These are phyloP conservation scores for Diddensiella santjacobensis DNA, from an alignment of 805 yeast species.

Conservation along the genomic window DNA sequence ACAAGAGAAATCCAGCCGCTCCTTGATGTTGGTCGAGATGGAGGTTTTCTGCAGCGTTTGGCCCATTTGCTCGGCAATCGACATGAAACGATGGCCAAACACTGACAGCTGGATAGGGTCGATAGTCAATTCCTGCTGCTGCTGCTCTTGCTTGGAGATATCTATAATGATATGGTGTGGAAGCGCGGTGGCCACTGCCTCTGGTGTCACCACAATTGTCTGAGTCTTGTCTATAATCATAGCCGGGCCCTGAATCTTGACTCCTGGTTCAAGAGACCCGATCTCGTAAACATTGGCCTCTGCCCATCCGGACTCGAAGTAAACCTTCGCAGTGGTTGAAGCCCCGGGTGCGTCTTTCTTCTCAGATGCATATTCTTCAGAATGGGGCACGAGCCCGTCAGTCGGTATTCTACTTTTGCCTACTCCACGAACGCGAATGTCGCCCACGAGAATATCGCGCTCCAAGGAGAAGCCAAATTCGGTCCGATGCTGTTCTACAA, in stretches of 20 bases:
- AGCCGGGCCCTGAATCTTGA: conserved; percentile 62
- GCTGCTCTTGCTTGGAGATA: conserved; percentile 16
- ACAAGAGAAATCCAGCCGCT: conserved; percentile 78
- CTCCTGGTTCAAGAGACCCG: conserved; percentile 52
- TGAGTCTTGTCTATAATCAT: conserved; percentile 78
- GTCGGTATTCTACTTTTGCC: conserved; percentile 48
- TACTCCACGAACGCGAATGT: conserved; percentile 67
- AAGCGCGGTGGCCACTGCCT: conserved; percentile 51
- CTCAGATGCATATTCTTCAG: conserved; percentile 34
- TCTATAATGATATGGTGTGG: conserved; percentile 59
- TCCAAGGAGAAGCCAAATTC: conserved; percentile 72
- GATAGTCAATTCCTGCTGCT: conserved; percentile 26
- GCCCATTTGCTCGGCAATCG: conserved; percentile 90
- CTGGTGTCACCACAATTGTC: conserved; percentile 69
- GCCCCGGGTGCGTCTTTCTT: conserved; percentile 21
- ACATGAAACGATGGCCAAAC: conserved; percentile 82
- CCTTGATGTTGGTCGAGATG: conserved; percentile 79
- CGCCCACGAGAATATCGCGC: conserved; percentile 62
- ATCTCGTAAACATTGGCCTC: conserved; percentile 55
- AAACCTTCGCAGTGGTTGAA: conserved; percentile 42
- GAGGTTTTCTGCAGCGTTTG: conserved; percentile 73
- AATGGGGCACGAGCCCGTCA: conserved; percentile 35
- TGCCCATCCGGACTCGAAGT: conserved; percentile 49
- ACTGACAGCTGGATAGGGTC: conserved; percentile 75
- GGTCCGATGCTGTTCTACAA: conserved; percentile 53